Evolutionary conservation across 2,329 filamentous ascomycete species (phyloP).

Genomic region (Delphinella strobiligena): DNA sequence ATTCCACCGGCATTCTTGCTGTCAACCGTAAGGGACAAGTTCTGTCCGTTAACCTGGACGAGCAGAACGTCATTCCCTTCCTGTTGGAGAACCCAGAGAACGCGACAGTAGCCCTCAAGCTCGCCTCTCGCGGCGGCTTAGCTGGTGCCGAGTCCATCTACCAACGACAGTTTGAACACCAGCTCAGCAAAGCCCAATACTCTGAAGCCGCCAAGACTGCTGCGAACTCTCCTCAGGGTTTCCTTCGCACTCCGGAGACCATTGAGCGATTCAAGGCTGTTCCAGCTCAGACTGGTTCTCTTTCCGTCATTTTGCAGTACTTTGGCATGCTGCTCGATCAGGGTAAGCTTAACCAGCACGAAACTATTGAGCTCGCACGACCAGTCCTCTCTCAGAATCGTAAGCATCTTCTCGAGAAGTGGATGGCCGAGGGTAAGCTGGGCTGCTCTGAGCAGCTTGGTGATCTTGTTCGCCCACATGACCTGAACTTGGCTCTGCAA

Average conservation of each 20-base stretch:
- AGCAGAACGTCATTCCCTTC: conserved; percentile 83
- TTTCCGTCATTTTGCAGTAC: conserved; percentile 92
- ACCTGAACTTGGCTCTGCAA: conserved; percentile 72
- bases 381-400: conserved; percentile 88
- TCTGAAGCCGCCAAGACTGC: conserved; percentile 88
- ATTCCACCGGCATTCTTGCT: conserved; percentile 78
- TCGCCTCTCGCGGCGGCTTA: conserved; percentile 86
- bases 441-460: conserved; percentile 93
- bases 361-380: conserved; percentile 85
- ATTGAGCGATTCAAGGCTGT: conserved; percentile 92
- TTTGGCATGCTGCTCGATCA: conserved; percentile 97
- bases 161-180: conserved; percentile 80
- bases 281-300: conserved; percentile 67
- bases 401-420: conserved; percentile 94
- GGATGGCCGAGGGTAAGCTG: conserved; percentile 92
- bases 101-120: conserved; percentile 83
- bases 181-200: conserved; percentile 70
- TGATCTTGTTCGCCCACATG: conserved; percentile 82
- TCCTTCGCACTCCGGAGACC: conserved; percentile 85
- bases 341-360: conserved; percentile 80
- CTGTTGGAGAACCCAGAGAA: conserved; percentile 94
- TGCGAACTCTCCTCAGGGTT: conserved; percentile 90
- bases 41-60: conserved; percentile 84
- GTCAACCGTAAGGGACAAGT: conserved; percentile 98
- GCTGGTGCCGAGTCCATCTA: conserved; percentile 92